These are phyloP conservation scores for Atractiella rhizophila DNA, from an alignment of 768 basidiomycete genomes.

Conservation along the genomic window DNA sequence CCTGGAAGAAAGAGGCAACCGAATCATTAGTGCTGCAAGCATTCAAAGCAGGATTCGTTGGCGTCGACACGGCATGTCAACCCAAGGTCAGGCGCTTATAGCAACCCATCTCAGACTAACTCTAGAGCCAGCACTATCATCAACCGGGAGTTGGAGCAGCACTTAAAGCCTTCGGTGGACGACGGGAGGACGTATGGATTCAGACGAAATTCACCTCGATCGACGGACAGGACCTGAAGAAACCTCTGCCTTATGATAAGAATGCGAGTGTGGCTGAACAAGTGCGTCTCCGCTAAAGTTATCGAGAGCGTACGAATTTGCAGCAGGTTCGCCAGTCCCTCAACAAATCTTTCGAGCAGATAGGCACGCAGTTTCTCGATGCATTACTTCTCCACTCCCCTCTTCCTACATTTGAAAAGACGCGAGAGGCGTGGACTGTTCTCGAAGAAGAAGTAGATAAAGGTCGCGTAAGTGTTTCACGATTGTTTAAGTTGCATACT, in stretches of 20 bases:
- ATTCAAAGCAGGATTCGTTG: constrained; percentile 48
- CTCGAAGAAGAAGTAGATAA: constrained; percentile 23
- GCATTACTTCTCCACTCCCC: constrained; percentile 58
- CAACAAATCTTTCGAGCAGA: constrained; percentile 37
- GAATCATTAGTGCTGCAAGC: constrained; percentile 42
- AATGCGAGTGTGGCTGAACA: constrained; percentile 15
- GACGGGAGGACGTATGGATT: constrained; percentile 44
- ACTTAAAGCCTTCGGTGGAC: constrained; percentile 35
- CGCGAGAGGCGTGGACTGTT: constrained; percentile 41
- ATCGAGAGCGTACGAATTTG: constrained; percentile 21
- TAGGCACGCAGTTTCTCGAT: constrained; percentile 49
- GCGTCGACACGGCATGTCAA: constrained; percentile 51
- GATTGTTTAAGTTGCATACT: background rate
- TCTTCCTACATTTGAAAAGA: constrained; percentile 30
- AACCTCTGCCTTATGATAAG: constrained; percentile 51
- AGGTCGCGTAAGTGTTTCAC: constrained; percentile 2
- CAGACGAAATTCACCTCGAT: constrained; percentile 68
- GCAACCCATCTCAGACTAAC: background rate
- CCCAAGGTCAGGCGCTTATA: constrained; percentile 16
- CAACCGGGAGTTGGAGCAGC: constrained; percentile 63
- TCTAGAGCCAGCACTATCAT: constrained; percentile 21
- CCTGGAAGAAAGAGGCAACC: constrained; percentile 49
- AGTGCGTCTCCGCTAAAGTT: background rate
- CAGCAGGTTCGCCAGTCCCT: constrained; percentile 42
- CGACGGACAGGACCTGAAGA: constrained; percentile 40